Evolutionary conservation across 129 eudicot genomes (phyloP).

Genomic region (Arctium minus): DNA sequence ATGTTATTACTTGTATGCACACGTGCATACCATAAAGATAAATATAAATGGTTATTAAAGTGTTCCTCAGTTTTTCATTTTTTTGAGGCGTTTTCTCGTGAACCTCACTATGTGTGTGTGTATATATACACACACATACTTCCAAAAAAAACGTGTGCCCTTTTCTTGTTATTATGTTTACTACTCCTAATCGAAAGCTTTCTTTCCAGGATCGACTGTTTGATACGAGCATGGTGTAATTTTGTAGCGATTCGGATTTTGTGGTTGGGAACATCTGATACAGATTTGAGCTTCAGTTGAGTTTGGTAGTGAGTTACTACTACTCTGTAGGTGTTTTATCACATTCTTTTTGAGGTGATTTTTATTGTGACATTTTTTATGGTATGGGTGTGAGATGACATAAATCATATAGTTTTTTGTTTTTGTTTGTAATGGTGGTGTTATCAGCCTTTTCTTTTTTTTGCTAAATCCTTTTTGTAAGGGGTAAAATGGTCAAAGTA

Average conservation of each 20-base stretch:
- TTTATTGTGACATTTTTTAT: slow-evolving; percentile 15
- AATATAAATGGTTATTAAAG: no score
- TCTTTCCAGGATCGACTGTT: not conserved
- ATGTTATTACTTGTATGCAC: no score
- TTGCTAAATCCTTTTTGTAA: not conserved
- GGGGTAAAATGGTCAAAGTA: not conserved
- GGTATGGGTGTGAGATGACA: slow-evolving; percentile 11
- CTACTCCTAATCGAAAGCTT: not conserved
- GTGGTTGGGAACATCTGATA: not conserved
- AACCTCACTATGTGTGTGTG: no score
- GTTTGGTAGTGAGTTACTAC: not conserved
- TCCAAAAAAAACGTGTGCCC: no score
- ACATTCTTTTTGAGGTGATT: slow-evolving; percentile 11
- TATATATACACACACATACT: no score
- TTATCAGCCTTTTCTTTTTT: not conserved
- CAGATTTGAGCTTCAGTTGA: not conserved
- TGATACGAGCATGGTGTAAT: not conserved
- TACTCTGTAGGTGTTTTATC: slow-evolving; percentile 11
- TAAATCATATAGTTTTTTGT: slow-evolving; percentile 13
- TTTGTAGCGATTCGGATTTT: not conserved
- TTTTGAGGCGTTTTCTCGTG: no score
- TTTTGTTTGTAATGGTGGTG: slow-evolving; percentile 1
- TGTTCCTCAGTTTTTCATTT: no score
- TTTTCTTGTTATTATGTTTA: not conserved
- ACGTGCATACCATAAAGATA: no score